phyloP scores from a whole-genome alignment of 768 basidiomycete genomes.

The Mycena kentingensis region DNA sequence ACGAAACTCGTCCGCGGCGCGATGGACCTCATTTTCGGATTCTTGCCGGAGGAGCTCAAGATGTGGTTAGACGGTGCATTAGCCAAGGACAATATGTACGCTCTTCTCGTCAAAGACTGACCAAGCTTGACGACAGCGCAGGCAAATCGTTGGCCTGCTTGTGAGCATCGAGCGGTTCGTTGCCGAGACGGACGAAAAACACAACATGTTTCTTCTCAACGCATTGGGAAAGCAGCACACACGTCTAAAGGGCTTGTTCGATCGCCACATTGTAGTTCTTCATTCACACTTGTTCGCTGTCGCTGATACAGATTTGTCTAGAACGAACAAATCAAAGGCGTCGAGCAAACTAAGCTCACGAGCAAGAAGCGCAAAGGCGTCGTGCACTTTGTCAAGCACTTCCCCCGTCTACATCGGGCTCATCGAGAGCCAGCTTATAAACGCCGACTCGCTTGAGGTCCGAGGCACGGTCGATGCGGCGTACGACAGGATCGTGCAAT shows the following conservation, averaged over 20 bases:
- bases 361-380: conserved; percentile 93
- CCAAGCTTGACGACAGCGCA: conserved; percentile 32
- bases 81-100: conserved; percentile 74
- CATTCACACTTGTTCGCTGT: background rate
- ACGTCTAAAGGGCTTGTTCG: conserved; percentile 73
- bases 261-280: conserved; percentile 66
- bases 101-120: conserved; percentile 1
- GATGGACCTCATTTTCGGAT: conserved; percentile 95
- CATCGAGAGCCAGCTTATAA: conserved; percentile 82
- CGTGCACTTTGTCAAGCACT: conserved; percentile 88
- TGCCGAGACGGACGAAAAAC: conserved; percentile 75
- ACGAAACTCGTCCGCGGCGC: conserved; percentile 82
- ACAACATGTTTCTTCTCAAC: conserved; percentile 70
- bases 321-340: conserved; percentile 84
- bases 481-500: conserved; percentile 85
- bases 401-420: conserved; percentile 85
- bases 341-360: conserved; percentile 89
- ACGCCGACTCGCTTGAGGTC: conserved; percentile 75
- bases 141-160: conserved; percentile 84
- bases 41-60: conserved; percentile 81
- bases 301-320: conserved; percentile 34
- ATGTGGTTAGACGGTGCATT: conserved; percentile 82
- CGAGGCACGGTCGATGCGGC: conserved; percentile 75
- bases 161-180: conserved; percentile 77
- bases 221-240: conserved; percentile 82